phyloP scores from a whole-genome alignment of 352 stramenopile genomes.

The Pilasporangium apinafurcum region DNA sequence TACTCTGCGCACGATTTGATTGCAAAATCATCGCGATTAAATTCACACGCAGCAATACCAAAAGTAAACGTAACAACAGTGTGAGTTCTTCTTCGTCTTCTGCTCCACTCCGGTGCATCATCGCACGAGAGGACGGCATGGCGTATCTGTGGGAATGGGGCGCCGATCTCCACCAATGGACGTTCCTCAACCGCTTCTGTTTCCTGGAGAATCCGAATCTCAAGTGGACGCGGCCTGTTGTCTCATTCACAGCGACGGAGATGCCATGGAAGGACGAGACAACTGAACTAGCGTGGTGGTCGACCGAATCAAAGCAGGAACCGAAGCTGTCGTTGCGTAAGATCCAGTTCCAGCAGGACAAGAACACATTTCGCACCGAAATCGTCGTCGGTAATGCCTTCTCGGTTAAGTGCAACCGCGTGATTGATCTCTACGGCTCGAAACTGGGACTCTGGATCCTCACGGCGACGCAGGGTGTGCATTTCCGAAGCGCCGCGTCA shows the following conservation, averaged over 20 bases:
- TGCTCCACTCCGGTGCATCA: conserved; percentile 53
- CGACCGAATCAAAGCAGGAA: conserved; percentile 47
- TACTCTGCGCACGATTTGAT: conserved; percentile 73
- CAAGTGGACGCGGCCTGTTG: conserved; percentile 70
- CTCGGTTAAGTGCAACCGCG: conserved; percentile 19
- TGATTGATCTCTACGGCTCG: conserved; percentile 41
- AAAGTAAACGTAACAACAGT: neutral
- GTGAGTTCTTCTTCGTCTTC: conserved; percentile 6
- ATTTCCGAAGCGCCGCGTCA: conserved; percentile 49
- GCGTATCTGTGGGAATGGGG: conserved; percentile 85
- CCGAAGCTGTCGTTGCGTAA: conserved; percentile 62
- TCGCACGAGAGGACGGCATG: conserved; percentile 72
- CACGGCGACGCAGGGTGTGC: conserved; percentile 35
- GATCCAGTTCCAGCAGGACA: conserved; percentile 62
- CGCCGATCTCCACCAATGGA: conserved; percentile 69
- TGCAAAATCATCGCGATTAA: conserved; percentile 53
- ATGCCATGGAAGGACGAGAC: conserved; percentile 28
- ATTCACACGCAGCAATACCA: conserved; percentile 34
- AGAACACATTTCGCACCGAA: conserved; percentile 70
- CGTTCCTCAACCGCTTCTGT: conserved; percentile 76
- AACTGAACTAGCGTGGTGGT: conserved; percentile 76
- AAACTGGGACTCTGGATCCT: conserved; percentile 70
- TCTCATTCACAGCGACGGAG: conserved; percentile 42
- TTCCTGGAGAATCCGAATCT: conserved; percentile 80
- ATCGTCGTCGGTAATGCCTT: conserved; percentile 68